phyloP scores from a whole-genome alignment of 2,329 filamentous ascomycete species.

The Lojkania enalia region DNA sequence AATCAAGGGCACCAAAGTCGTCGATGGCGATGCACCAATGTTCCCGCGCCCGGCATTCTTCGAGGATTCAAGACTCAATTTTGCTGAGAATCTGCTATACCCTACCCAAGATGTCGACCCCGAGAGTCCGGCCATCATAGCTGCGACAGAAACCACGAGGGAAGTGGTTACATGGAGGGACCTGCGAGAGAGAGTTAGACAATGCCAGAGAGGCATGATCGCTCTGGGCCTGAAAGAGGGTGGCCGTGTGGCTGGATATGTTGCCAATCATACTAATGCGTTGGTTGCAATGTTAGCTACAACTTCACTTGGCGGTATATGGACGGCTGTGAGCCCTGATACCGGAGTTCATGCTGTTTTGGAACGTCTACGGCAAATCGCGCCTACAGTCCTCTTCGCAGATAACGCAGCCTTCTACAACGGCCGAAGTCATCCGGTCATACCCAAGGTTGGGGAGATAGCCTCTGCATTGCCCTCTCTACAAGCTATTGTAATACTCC shows the following conservation, averaged over 20 bases:
- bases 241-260: constrained; percentile 70
- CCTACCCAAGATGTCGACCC: constrained; percentile 64
- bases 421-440: constrained; percentile 81
- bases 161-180: constrained; percentile 75
- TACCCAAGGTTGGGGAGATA: constrained; percentile 78
- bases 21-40: constrained; percentile 69
- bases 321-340: constrained; percentile 92
- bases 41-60: constrained; percentile 91
- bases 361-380: constrained; percentile 83
- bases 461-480: constrained; percentile 68
- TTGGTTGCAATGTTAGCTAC: constrained; percentile 86
- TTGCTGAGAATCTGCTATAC: constrained; percentile 91
- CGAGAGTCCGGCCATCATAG: constrained; percentile 71
- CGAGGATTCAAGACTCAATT: constrained; percentile 77
- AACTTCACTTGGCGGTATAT: constrained; percentile 81
- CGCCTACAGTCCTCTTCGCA: constrained; percentile 78
- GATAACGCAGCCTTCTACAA: constrained; percentile 92
- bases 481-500: constrained; percentile 72
- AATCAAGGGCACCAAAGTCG: constrained; percentile 63
- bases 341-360: constrained; percentile 89
- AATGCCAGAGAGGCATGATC: constrained; percentile 71
- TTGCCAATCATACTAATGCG: constrained; percentile 87
- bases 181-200: constrained; percentile 75
- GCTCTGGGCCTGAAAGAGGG: constrained; percentile 65
- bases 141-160: constrained; percentile 72